Percentiles rank a stretch among this genome's conserved stretches.
Evolutionary conservation across 495 filamentous ascomycete species (phyloP).

Genomic region (Apiosordaria backusii): DNA sequence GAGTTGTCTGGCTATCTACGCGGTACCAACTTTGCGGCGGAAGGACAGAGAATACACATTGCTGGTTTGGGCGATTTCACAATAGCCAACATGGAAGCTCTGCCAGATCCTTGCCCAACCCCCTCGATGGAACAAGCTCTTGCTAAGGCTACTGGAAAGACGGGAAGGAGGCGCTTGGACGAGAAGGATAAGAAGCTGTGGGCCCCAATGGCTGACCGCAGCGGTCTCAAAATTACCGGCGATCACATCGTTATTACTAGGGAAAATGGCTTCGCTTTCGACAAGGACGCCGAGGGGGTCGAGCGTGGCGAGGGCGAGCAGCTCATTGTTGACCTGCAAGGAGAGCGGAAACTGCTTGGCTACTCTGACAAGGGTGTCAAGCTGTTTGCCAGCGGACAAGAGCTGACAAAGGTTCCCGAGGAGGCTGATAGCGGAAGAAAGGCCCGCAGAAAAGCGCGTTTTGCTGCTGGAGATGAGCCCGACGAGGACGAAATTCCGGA

Average conservation of each 20-base stretch:
- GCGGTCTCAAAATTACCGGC: conserved; percentile 69
- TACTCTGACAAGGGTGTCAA: conserved; percentile 74
- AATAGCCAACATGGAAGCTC: conserved; percentile 74
- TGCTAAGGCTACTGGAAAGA: conserved; percentile 77
- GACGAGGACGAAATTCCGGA: conserved; percentile 51
- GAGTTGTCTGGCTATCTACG: conserved; percentile 91
- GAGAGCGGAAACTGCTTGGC: conserved; percentile 76
- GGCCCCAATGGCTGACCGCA: conserved; percentile 96
- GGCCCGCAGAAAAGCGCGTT: conserved; percentile 60
- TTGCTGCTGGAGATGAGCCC: conserved; percentile 56
- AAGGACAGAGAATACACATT: conserved; percentile 85
- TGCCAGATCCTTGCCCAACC: conserved; percentile 94
- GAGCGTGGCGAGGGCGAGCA: conserved; percentile 89
- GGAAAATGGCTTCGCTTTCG: conserved; percentile 67
- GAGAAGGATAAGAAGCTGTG: conserved; percentile 95
- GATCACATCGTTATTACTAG: conserved; percentile 57
- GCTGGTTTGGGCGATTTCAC: conserved; percentile 92
- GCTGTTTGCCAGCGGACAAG: conserved; percentile 73
- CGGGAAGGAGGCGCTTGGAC: conserved; percentile 68
- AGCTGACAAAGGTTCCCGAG: conserved; percentile 59
- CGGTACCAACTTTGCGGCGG: conserved; percentile 89
- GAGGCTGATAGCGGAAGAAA: conserved; percentile 68
- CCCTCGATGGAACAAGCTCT: conserved; percentile 83
- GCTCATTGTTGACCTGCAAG: conserved; percentile 84
- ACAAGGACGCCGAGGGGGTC: conserved; percentile 62